A percentile compares a stretch with the other conserved stretches of the same genome.
These are phyloP conservation scores for Ceratocystis variospora DNA, from an alignment of 2,329 filamentous ascomycete species.

Conservation along the genomic window DNA sequence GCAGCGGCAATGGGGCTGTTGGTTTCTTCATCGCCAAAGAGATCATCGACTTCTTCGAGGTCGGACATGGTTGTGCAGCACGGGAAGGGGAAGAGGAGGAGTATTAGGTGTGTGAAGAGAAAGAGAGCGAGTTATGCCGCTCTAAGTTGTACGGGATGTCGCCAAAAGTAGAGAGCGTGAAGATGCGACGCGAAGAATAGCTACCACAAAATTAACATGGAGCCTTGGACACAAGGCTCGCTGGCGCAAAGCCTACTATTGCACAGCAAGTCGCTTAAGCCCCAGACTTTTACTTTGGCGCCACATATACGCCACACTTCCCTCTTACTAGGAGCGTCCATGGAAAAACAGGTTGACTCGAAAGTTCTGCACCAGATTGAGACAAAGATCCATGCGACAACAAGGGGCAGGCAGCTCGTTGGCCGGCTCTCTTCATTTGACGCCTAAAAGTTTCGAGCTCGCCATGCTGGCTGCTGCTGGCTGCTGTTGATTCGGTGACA, in stretches of 20 bases:
- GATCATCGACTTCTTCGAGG: constrained; percentile 45
- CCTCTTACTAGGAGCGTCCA: no score
- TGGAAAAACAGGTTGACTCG: no score
- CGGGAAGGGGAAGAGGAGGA: neutral
- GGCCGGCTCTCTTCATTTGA: no score
- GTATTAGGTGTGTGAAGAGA: neutral
- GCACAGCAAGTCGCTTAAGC: neutral
- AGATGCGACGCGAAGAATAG: constrained; percentile 15
- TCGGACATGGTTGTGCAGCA: constrained; percentile 35
- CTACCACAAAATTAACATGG: constrained; percentile 9
- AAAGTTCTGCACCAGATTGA: no score
- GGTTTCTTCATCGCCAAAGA: constrained; percentile 47
- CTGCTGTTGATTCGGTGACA: no score
- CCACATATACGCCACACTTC: no score
- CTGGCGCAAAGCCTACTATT: neutral
- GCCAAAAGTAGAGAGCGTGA: neutral
- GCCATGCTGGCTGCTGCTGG: neutral
- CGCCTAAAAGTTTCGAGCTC: no score
- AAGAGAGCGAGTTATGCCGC: neutral
- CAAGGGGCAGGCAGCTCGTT: no score
- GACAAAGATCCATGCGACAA: no score
- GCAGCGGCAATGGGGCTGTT: constrained; percentile 46
- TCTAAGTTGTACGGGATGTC: neutral
- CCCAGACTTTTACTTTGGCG: neutral
- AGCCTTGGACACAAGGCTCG: constrained; percentile 19